A percentile compares a stretch with the other conserved stretches of the same genome.
phyloP scores from a whole-genome alignment of 495 filamentous ascomycete species.

The Talaromyces ruber region DNA sequence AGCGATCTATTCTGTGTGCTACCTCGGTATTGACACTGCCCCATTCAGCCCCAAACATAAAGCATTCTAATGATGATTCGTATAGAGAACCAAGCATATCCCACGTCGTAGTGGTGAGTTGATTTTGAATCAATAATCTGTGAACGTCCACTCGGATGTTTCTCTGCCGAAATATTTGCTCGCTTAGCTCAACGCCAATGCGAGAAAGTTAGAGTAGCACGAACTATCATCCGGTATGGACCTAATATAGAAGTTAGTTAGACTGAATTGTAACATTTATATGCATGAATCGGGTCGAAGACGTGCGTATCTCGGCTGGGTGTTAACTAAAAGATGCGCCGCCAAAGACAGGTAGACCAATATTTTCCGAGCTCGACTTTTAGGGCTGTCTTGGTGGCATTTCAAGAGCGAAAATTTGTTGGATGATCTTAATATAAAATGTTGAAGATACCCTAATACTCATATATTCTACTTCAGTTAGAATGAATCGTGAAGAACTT shows the following conservation, averaged over 20 bases:
- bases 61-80: neutral
- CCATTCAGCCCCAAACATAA: neutral
- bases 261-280: neutral
- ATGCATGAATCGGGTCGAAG: neutral
- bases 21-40: neutral
- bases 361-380: neutral
- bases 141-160: neutral
- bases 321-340: neutral
- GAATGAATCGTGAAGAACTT: neutral
- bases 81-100: neutral
- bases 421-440: neutral
- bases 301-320: neutral
- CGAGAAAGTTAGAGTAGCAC: neutral
- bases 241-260: neutral
- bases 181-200: neutral
- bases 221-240: neutral
- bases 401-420: neutral
- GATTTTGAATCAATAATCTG: neutral
- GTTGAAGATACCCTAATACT: neutral
- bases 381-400: neutral
- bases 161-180: neutral
- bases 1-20: neutral
- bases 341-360: neutral
- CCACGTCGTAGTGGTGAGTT: neutral
- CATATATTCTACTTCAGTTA: neutral